Base-by-base conservation (phyloP, 768 basidiomycete species). In the Tricholoma saponaceum region DNA sequence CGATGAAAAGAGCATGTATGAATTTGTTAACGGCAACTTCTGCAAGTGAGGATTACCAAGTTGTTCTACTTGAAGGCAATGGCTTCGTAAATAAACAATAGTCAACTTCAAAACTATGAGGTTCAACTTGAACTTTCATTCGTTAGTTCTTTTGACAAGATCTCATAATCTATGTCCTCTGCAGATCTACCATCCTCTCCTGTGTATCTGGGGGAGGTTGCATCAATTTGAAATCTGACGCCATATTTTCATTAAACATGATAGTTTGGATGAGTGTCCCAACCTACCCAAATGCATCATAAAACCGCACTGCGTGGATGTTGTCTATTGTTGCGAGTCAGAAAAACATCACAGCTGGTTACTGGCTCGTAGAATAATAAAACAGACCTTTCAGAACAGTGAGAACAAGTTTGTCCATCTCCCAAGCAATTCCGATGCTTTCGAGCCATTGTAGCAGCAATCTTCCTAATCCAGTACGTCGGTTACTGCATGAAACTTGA, bases 321-420 rank as follows among this genome's bases (percentile, higher is more conserved):
- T 86, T 86, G 1, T 65, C 84, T 86, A 59, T 28, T 25, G 32
- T 12, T 22, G 33, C 10, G 49, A n/a, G 44, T 57, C 61, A 9
- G 63, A 39, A 46, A 32, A 61, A 55, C 41, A 8, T 16, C 16
- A 37, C 13, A 52, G 13, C 59, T 58, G 10, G 35, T 46, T 10
- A 30, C 22, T 14, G 41, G 12, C 25, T 23, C 16, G n/a, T 18
- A 7, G 20, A 14, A 47, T 14, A 49, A 53, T 7, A 9, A 26
- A 18, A 57, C 70, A n/a, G 32, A 90, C 91, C 76, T 79, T 84
- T 86, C 62, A 93, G 79, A 1, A 84, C 88, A 0, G 92, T 94
- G 14, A 94, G 78, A 77, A 87, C 81, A 25, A 89, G 69, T 66
- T 87, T 91, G 37, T 82, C 71, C 86, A 93, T 88, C 2, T 66